Evolutionary conservation across 2,329 filamentous ascomycete genomes (phyloP), one percentile per base, ranked within the genome.

Genomic region (Aspergillus sp.): DNA sequence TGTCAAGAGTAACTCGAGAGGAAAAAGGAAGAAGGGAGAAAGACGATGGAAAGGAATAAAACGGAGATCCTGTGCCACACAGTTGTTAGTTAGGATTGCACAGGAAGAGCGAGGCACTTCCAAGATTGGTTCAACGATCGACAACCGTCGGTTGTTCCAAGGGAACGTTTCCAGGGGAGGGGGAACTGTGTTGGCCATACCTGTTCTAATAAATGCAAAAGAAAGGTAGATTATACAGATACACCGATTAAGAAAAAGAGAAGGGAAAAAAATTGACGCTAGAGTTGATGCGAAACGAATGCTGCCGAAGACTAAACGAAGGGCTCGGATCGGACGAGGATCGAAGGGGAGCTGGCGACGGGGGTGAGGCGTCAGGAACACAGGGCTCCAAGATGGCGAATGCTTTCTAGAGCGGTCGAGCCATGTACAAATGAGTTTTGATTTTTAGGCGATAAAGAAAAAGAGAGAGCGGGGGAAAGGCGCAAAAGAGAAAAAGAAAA

Each of bases 221-320:
- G 62, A 68, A 60, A 50, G 36, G 66, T 47, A 63, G 63, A 67
- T 65, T 72, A 73, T 71, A 71, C 65, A 69, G 61, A 67, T 73
- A 71, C 71, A 71, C 67, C 55, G 58, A 71, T 63, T 65, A 68
- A 68, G 45, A 66, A 67, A 29, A 46, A 54, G 66, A 57, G 26
- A 29, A 9, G 7, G 9, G 26, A 29, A 29, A 29, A 26, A 29
- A 29, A 9, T 10, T 9, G 26, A 59, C 62, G 64, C 61, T 65
- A 58, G 46, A 60, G 51, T 54, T 29, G 56, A 65, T 61, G 63
- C 61, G 59, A 62, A 65, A 71, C 54, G 65, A 65, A 66, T 63
- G 66, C 61, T 65, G 62, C 65, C 36, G 63, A 67, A 49, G 60
- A 63, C 50, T 64, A 67, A 68, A 65, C 54, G 65, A 68, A 67